These are phyloP conservation scores for Phytophthora uliginosa DNA, from an alignment of 352 stramenopile species.

Conservation along the genomic window DNA sequence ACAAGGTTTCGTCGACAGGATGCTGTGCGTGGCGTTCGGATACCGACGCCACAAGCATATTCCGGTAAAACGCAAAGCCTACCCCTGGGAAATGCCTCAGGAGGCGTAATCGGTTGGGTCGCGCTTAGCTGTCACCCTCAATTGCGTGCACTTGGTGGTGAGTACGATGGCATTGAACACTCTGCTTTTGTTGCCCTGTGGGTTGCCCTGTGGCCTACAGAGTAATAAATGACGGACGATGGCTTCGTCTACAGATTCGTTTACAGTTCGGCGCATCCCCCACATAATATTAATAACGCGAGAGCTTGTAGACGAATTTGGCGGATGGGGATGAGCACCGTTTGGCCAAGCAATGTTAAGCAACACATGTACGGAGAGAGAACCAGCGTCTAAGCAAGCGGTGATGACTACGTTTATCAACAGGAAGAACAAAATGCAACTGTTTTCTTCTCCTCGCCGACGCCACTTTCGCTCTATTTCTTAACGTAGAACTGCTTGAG, in stretches of 20 bases:
- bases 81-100: not conserved
- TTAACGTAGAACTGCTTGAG: constrained; percentile 70
- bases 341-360: not conserved
- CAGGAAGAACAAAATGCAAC: constrained; percentile 10
- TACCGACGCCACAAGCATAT: constrained; percentile 12
- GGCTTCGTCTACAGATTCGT: constrained; percentile 17
- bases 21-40: not conserved
- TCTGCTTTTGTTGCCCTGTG: too few relatives aligned
- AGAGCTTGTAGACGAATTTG: not conserved
- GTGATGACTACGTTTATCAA: constrained; percentile 2
- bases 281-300: not conserved
- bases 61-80: constrained; percentile 5
- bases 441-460: not conserved
- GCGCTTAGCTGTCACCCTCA: not conserved
- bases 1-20: constrained; percentile 9
- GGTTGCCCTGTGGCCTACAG: too few relatives aligned
- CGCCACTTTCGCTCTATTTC: constrained; percentile 34
- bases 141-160: too few relatives aligned
- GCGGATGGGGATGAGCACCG: constrained; percentile 1
- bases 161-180: too few relatives aligned
- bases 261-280: constrained; percentile 6
- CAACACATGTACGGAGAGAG: too few relatives aligned
- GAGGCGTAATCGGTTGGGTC: constrained; percentile 9
- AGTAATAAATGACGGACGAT: not conserved
- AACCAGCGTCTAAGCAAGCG: not conserved